Evolutionary conservation across 1,139 yeast species (phyloP), one percentile per base, ranked within the genome.

Genomic region (Groenewaldozyma sp.): DNA sequence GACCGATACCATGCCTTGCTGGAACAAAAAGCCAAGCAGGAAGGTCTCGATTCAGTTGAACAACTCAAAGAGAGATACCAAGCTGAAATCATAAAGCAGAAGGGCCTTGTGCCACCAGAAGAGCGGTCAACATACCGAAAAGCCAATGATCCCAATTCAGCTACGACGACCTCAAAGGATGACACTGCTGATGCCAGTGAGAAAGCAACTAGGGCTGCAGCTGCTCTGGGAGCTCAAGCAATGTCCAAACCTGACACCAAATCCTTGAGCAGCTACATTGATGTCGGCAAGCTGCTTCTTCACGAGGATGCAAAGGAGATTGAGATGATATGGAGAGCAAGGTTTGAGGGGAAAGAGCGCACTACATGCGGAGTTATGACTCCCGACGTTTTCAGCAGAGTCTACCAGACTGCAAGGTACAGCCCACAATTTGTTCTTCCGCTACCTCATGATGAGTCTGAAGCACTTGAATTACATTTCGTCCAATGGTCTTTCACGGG

Each of bases 401-500:
- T 91, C 59, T 72, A 73, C 53, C 67, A 70, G 34, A 74, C 74
- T 46, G 95, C 95, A 0, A 76, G 79, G 53, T 70, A 70, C 49
- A 76, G 81, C 57, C 95, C 95, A 13, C 71, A 76, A 36, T 67
- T 67, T 46, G 61, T 67, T 36, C 53, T 67, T 33, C 71, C 71
- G 3, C 52, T 68, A 32, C 69, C 77, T 3, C 68, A 57, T 36
- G 58, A 57, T 38, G 54, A 67, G 34, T 17, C 22, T 29, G 72
- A 68, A 32, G 67, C 86, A 62, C 47, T 80, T 51, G 98, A 91
- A 60, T 72, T 91, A 67, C 96, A 91, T 58, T 87, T 82, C 58
- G 76, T 87, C 16, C 98, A 93, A 63, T 93, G 98, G 98, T 71
- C 78, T 16, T 84, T 87, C 60, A 91, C 82, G 2, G 95, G 94